A percentile compares a stretch with the other conserved stretches of the same genome.
Evolutionary conservation across 2,329 filamentous ascomycete genomes (phyloP).

Genomic region (Phyllosticta citribraziliensis): DNA sequence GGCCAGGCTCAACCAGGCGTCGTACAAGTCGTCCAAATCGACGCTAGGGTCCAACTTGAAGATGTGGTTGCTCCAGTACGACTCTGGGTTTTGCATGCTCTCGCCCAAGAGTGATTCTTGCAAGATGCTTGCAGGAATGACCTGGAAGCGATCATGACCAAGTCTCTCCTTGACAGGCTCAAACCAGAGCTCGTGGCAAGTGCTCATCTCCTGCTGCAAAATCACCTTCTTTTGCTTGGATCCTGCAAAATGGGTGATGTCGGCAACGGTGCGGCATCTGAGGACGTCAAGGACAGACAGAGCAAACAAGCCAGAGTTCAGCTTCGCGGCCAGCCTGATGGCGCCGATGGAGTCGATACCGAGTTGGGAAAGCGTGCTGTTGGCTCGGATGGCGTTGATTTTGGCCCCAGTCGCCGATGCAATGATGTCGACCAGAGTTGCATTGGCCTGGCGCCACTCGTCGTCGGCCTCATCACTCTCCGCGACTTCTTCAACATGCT

Average conservation of each 20-base stretch:
- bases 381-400: constrained; percentile 52
- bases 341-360: constrained; percentile 79
- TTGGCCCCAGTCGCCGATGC: constrained; percentile 45
- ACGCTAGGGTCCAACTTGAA: constrained; percentile 22
- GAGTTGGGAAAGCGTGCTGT: constrained; percentile 48
- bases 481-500: not conserved
- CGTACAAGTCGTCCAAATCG: constrained; percentile 20
- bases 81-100: constrained; percentile 27
- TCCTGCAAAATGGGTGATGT: constrained; percentile 13
- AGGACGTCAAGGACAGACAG: constrained; percentile 23
- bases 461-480: not conserved
- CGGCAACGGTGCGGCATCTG: constrained; percentile 20
- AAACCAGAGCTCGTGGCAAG: not conserved
- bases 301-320: constrained; percentile 18
- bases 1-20: constrained; percentile 25
- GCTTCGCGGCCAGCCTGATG: constrained; percentile 53
- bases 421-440: constrained; percentile 43
- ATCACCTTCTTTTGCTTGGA: not conserved
- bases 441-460: constrained; percentile 42
- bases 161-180: not conserved
- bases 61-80: constrained; percentile 33
- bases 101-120: constrained; percentile 23
- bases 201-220: not conserved
- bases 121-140: constrained; percentile 2
- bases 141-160: not conserved